Conservation (phyloP, 225 moss, liverwort and hornwort genomes). For the Rhytidiadelphus loreus region DNA sequence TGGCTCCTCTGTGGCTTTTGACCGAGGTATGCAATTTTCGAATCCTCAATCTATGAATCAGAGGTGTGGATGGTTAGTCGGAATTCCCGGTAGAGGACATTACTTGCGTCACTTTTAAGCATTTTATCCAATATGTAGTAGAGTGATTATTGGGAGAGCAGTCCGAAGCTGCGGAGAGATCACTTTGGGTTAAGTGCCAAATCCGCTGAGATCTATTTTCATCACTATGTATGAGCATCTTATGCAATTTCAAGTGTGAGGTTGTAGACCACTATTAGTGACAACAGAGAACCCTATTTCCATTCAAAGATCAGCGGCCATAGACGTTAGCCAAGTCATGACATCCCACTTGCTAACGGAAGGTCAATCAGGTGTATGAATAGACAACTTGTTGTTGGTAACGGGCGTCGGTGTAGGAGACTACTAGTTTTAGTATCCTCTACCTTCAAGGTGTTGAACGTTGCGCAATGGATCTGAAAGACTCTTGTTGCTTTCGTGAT, state of each 20-base stretch:
- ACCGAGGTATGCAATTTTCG: constrained; percentile 57
- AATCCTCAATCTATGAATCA: not conserved
- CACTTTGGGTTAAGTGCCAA: not conserved
- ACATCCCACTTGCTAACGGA: not conserved
- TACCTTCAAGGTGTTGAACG: not conserved
- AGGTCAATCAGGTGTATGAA: not conserved
- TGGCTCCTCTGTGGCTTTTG: constrained; percentile 86
- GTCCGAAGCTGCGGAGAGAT: not conserved
- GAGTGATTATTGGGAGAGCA: not conserved
- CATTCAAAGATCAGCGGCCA: not conserved
- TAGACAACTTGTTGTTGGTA: not conserved
- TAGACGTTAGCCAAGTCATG: not conserved
- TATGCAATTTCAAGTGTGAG: not conserved
- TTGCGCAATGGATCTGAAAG: not conserved
- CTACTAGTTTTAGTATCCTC: not conserved
- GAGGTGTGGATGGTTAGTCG: not conserved
- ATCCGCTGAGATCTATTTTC: not conserved
- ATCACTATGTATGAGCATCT: not conserved
- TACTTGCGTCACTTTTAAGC: not conserved
- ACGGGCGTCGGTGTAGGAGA: not conserved
- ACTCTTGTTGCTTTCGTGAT: not conserved
- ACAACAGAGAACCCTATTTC: not conserved
- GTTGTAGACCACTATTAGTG: not conserved
- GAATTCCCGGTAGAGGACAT: not conserved
- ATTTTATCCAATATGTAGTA: not conserved